phyloP scores from a whole-genome alignment of 2,329 filamentous ascomycete species.

The Penicillium sp. region DNA sequence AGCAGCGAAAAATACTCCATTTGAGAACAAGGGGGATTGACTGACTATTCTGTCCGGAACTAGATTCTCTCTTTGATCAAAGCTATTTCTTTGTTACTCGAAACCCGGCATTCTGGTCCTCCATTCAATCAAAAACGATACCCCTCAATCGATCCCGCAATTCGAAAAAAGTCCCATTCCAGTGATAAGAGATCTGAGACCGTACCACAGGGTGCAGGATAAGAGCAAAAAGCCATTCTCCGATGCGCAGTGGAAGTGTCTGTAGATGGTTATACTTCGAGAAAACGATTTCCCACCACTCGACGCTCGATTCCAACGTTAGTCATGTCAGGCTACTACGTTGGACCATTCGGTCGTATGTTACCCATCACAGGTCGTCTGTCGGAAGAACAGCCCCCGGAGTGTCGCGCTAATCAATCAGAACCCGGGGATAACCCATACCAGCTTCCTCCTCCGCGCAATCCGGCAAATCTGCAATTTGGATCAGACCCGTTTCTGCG shows the following conservation, averaged over 20 bases:
- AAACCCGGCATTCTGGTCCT: not conserved
- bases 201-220: not conserved
- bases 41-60: not conserved
- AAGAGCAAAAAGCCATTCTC: not conserved
- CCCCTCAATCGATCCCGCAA: not conserved
- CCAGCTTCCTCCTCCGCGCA: conserved; percentile 46
- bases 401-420: conserved; percentile 38
- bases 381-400: conserved; percentile 33
- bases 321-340: conserved; percentile 44
- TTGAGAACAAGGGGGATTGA: not conserved
- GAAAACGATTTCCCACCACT: conserved; percentile 3
- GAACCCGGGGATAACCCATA: conserved; percentile 40
- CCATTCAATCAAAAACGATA: not conserved
- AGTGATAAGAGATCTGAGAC: not conserved
- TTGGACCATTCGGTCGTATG: conserved; percentile 47
- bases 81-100: not conserved
- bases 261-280: conserved; percentile 19
- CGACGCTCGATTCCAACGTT: conserved; percentile 13
- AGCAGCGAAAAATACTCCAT: not conserved
- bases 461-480: conserved; percentile 39
- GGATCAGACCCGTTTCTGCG: conserved; percentile 39
- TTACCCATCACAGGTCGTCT: conserved; percentile 36
- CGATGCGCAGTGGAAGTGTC: conserved; percentile 10
- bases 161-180: not conserved
- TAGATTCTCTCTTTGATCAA: not conserved